phyloP scores from a whole-genome alignment of 495 filamentous ascomycete genomes.

The Trichoderma orchidacearum region DNA sequence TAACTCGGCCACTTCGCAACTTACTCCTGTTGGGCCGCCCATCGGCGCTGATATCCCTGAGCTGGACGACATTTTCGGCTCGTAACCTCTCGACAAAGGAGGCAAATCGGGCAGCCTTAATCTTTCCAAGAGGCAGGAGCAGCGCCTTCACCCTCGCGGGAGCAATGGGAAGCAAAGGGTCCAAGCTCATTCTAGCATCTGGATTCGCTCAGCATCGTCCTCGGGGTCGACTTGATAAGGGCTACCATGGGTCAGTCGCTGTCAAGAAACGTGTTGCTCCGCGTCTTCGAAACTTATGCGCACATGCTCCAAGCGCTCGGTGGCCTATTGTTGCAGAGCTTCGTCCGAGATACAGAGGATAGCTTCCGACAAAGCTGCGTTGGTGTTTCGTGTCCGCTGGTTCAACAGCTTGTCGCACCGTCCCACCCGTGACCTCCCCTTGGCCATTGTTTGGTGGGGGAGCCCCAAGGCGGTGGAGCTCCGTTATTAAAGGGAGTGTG shows the following conservation, averaged over 20 bases:
- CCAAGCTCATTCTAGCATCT: slow-evolving; percentile 61
- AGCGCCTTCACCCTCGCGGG: slow-evolving; percentile 78
- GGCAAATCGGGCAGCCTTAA: slow-evolving; percentile 68
- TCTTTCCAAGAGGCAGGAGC: slow-evolving; percentile 71
- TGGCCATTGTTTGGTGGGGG: not conserved
- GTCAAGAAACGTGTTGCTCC: not conserved
- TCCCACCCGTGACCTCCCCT: not conserved
- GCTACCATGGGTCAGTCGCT: not conserved
- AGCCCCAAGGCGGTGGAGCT: not conserved
- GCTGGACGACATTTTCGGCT: slow-evolving; percentile 66
- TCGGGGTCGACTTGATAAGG: not conserved
- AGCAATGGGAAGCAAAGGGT: slow-evolving; percentile 75
- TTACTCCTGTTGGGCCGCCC: slow-evolving; percentile 76
- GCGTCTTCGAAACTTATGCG: not conserved
- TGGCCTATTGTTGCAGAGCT: not conserved
- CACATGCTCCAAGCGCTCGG: not conserved
- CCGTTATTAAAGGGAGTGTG: too few relatives aligned
- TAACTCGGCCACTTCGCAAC: slow-evolving; percentile 10
- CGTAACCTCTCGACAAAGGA: slow-evolving; percentile 66
- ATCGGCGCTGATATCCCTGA: slow-evolving; percentile 88
- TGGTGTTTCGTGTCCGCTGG: not conserved
- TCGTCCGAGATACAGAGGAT: not conserved
- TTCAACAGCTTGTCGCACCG: slow-evolving; percentile 1
- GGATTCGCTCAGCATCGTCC: slow-evolving; percentile 4
- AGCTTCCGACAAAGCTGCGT: not conserved